These are phyloP conservation scores for Asparagopsis taxiformis DNA, from an alignment of 31 red algal species.

Conservation along the genomic window DNA sequence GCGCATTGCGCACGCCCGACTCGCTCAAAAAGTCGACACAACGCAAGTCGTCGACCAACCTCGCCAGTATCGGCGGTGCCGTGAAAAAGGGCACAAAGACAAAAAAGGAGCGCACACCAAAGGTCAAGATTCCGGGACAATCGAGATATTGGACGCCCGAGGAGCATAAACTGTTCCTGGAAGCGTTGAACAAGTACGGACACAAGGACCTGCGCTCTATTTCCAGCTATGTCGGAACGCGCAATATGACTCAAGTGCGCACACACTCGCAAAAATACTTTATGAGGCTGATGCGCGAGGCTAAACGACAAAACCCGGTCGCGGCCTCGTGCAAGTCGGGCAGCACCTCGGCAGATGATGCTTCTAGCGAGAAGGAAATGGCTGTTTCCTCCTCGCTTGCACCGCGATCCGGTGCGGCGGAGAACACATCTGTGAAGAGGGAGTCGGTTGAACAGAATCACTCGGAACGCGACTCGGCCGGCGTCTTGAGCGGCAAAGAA, in stretches of 20 bases:
- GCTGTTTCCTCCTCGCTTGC: too few relatives aligned
- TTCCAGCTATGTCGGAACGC: conserved; percentile 70
- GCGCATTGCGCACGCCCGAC: not conserved
- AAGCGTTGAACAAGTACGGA: conserved; percentile 83
- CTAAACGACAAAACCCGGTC: conserved; percentile 58
- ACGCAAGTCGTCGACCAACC: conserved; percentile 19
- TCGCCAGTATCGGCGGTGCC: not conserved
- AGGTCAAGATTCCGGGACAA: conserved; percentile 70
- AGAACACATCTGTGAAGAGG: not conserved
- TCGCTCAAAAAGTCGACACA: conserved; percentile 3
- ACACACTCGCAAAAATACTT: conserved; percentile 93
- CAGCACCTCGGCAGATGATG: not conserved
- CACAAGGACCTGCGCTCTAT: conserved; percentile 92
- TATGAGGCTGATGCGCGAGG: conserved; percentile 84
- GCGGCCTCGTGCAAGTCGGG: not conserved
- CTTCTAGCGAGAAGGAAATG: not conserved
- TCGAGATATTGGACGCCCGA: conserved; percentile 84
- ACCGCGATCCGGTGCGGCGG: not conserved
- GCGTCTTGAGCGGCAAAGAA: not conserved
- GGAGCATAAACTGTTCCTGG: conserved; percentile 87
- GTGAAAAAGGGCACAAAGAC: conserved; percentile 34
- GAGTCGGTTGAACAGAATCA: not conserved
- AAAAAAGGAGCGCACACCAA: conserved; percentile 25
- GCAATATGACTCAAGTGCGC: conserved; percentile 94
- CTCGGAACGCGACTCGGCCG: not conserved